Evolutionary conservation across 2,329 filamentous ascomycete genomes (phyloP).

Genomic region (Phaeosphaeriaceae sp.): DNA sequence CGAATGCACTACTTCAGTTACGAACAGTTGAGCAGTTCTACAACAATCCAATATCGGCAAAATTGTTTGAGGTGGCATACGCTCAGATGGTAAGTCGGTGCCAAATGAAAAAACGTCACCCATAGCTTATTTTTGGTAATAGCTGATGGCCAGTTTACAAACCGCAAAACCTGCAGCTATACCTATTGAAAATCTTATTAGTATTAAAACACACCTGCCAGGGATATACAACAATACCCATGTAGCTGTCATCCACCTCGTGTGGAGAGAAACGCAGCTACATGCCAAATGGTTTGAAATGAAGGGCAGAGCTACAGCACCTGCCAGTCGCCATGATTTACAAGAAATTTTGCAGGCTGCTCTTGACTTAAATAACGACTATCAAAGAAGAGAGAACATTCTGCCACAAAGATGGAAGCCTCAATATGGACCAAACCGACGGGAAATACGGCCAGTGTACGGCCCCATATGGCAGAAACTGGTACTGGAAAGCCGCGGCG

Average conservation of each 20-base stretch:
- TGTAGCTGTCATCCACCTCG: constrained; percentile 29
- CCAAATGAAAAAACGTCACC: not conserved
- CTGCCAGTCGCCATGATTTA: constrained; percentile 25
- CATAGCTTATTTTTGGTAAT: constrained; percentile 20
- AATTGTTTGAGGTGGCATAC: constrained; percentile 36
- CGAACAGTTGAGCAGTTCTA: constrained; percentile 33
- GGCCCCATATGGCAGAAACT: constrained; percentile 33
- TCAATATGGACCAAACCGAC: constrained; percentile 27
- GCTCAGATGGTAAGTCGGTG: constrained; percentile 30
- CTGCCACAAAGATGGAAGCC: constrained; percentile 28
- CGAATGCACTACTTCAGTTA: constrained; percentile 35
- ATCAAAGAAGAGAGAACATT: constrained; percentile 32
- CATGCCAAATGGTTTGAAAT: constrained; percentile 37
- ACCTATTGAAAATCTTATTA: constrained; percentile 24
- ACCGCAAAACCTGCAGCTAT: constrained; percentile 30
- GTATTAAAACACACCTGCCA: constrained; percentile 17
- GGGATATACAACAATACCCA: constrained; percentile 28
- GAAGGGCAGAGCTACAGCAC: constrained; percentile 24
- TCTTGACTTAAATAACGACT: constrained; percentile 34
- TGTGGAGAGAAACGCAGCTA: constrained; percentile 30
- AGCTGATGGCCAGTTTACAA: constrained; percentile 37
- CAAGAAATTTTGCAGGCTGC: constrained; percentile 27
- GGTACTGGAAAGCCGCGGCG: constrained; percentile 27
- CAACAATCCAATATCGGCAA: constrained; percentile 30
- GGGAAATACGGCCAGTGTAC: constrained; percentile 23